A percentile compares a stretch with the other conserved stretches of the same genome.
phyloP scores from a whole-genome alignment of 441 rosid genomes.

The Syzygium malaccense region DNA sequence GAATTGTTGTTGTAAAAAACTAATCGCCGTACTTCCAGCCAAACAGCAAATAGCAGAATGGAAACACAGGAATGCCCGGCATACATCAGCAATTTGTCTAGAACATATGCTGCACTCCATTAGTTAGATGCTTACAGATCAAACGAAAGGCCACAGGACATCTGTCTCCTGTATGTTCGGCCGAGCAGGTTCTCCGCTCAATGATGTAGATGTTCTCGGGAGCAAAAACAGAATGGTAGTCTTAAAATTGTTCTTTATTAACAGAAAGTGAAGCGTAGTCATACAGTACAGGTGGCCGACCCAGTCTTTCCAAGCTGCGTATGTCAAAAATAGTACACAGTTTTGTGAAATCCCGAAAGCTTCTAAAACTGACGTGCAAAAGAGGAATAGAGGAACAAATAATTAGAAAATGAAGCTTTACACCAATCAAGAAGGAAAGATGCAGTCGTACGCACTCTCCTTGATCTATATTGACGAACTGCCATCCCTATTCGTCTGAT shows the following conservation, averaged over 20 bases:
- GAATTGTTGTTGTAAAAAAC: neutral
- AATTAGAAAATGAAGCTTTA: slow-evolving; percentile 17
- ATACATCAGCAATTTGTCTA: neutral
- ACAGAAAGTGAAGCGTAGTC: neutral
- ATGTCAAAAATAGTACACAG: neutral
- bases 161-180: neutral
- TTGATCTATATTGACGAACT: neutral
- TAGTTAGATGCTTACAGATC: neutral
- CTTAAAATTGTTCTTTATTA: neutral
- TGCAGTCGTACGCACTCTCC: neutral
- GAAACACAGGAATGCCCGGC: neutral
- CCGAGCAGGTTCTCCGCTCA: neutral
- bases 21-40: neutral
- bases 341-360: neutral
- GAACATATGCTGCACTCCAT: neutral
- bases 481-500: neutral
- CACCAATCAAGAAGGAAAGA: slow-evolving; percentile 10
- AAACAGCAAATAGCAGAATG: neutral
- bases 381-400: neutral
- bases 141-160: neutral
- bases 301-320: neutral
- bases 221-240: neutral
- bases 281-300: neutral
- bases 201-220: neutral
- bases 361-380: slow-evolving; percentile 3